Evolutionary conservation across 805 yeast species (phyloP), one percentile per base, ranked within the genome.

Genomic region (Citeromyces nyonsensis): DNA sequence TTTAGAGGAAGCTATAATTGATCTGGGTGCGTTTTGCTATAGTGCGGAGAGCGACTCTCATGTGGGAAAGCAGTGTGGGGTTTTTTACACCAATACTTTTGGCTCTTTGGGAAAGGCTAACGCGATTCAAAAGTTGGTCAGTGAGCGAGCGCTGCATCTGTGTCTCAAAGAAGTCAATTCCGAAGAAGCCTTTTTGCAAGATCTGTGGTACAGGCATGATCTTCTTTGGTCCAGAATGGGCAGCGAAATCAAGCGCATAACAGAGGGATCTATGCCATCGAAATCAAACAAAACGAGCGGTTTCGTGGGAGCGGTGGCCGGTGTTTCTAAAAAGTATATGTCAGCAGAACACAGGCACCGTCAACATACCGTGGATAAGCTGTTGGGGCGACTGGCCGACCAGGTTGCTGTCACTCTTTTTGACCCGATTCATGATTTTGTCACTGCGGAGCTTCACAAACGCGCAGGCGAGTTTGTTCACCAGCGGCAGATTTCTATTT

Each of bases 381-480:
- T 70, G 18, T 43, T 70, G 12, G 75, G 75, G 4, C 49, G 69
- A 32, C 41, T 57, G 25, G 62, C 60, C 30, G 65, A 59, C 32
- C 73, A 67, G 41, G 49, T 52, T 6, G 51, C 51, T 15, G 60
- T 69, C 8, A 54, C 48, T 5, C 45, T 69, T 5, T 57, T 56
- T 39, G 71, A 69, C 41, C 76, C 76, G 1, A 58, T 69, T 24
- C 75, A 69, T 45, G 71, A 67, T 36, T 67, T 58, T 44, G 63
- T 69, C 11, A 47, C 53, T 7, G 45, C 47, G 15, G 69, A 64
- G 36, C 43, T 69, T 22, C 51, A 50, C 9, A 57, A 55, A 34
- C 45, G 61, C 14, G 38, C 61, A 3, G 43, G 45, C 24, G 63
- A 61, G 38, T 70, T 53, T 40, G 54, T 59, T 7, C 56, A 57